Conservation (phyloP, 2,329 filamentous ascomycete species). For the Colletotrichum sp. region DNA sequence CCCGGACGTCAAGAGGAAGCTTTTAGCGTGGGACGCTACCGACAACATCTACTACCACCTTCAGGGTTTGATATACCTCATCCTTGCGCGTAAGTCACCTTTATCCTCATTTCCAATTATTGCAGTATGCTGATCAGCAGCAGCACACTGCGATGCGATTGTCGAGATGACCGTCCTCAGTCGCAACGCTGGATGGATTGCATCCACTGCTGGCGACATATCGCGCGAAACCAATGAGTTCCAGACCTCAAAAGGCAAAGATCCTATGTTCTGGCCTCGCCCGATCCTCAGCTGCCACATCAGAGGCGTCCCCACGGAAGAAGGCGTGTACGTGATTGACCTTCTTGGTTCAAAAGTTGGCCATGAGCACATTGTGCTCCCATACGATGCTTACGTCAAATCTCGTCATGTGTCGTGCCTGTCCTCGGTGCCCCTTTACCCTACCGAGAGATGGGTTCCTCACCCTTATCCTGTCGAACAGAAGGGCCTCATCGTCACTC, state of each 20-base stretch:
- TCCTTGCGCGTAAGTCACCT: not conserved
- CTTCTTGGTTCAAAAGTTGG: constrained; percentile 7
- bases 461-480: not conserved
- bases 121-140: not conserved
- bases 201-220: not conserved
- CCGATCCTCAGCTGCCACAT: constrained; percentile 11
- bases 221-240: not conserved
- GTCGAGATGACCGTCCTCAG: constrained; percentile 10
- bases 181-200: constrained; percentile 10
- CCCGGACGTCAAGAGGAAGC: not conserved
- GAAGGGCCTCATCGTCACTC: not conserved
- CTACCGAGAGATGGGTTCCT: not conserved
- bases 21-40: constrained; percentile 10
- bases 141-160: constrained; percentile 13
- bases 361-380: not conserved
- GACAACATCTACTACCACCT: constrained; percentile 18
- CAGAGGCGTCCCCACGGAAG: not conserved
- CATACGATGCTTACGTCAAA: not conserved
- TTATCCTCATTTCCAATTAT: not conserved
- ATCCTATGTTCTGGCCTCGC: constrained; percentile 23
- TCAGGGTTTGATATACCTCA: not conserved
- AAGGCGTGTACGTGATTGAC: constrained; percentile 13
- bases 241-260: constrained; percentile 3
- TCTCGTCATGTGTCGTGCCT: not conserved
- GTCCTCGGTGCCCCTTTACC: not conserved